A percentile compares a stretch with the other conserved stretches of the same genome.
Evolutionary conservation across 2,329 filamentous ascomycete genomes (phyloP).

Genomic region (Talaromyces pinophilus): DNA sequence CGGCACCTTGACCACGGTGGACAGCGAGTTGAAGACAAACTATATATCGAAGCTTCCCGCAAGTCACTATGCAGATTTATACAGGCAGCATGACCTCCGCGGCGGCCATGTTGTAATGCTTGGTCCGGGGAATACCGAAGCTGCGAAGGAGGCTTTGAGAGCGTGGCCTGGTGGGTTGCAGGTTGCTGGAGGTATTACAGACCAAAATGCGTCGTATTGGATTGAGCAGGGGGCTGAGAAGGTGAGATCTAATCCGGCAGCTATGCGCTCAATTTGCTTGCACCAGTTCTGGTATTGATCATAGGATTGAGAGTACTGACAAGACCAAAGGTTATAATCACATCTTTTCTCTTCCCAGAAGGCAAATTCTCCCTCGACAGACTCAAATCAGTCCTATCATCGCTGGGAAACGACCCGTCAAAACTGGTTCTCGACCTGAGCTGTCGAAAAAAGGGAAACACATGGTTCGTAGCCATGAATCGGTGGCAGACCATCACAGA

Average conservation of each 20-base stretch:
- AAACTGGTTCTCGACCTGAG: constrained; percentile 95
- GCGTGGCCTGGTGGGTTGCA: constrained; percentile 82
- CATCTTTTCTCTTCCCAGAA: constrained; percentile 87
- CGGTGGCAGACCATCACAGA: constrained; percentile 98
- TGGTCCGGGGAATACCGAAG: constrained; percentile 79
- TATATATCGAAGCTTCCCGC: constrained; percentile 84
- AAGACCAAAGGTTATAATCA: constrained; percentile 80
- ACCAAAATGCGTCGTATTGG: constrained; percentile 82
- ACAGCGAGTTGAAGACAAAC: constrained; percentile 77
- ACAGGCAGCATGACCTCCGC: constrained; percentile 69
- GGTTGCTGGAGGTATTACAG: constrained; percentile 89
- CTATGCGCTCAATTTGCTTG: not conserved
- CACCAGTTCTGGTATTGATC: not conserved
- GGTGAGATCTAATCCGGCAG: constrained; percentile 51
- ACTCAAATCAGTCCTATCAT: constrained; percentile 70
- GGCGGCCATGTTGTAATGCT: constrained; percentile 98
- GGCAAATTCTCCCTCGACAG: constrained; percentile 77
- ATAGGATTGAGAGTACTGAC: not conserved
- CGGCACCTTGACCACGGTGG: constrained; percentile 75
- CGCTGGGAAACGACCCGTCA: constrained; percentile 70
- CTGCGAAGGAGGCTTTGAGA: constrained; percentile 72
- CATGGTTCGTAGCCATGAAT: constrained; percentile 98
- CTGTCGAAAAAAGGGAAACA: constrained; percentile 73
- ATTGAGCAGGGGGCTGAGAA: constrained; percentile 85
- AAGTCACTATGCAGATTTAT: constrained; percentile 77